A percentile compares a stretch with the other conserved stretches of the same genome.
Evolutionary conservation across 176 grass and related monocot genomes (phyloP).

Genomic region (Bonia amplexicaulis): DNA sequence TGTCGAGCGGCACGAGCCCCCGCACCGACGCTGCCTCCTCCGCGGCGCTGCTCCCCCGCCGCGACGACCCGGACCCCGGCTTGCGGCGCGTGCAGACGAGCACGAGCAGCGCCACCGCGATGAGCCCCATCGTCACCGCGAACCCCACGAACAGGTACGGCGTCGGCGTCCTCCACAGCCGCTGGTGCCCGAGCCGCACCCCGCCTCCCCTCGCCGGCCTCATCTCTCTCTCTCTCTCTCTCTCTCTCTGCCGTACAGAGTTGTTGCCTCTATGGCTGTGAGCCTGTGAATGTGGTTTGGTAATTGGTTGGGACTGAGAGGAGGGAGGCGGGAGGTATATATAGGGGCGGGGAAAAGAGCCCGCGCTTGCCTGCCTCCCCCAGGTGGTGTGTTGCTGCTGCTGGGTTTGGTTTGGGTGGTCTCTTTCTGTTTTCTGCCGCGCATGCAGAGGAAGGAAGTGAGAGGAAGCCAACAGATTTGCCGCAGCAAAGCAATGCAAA

Average conservation of each 20-base stretch:
- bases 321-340: background rate
- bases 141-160: slow-evolving; percentile 36
- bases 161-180: slow-evolving; percentile 37
- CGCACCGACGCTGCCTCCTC: background rate
- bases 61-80: background rate
- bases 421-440: background rate
- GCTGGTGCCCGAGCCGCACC: background rate
- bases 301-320: background rate
- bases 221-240: background rate
- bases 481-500: background rate
- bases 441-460: too few relatives aligned
- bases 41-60: background rate
- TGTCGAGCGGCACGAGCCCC: slow-evolving; percentile 22
- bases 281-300: background rate
- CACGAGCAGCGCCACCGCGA: slow-evolving; percentile 28
- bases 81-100: slow-evolving; percentile 33
- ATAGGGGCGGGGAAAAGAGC: background rate
- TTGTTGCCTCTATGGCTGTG: background rate
- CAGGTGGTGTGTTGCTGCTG: background rate
- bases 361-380: background rate
- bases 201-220: background rate
- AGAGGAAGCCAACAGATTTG: background rate
- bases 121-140: slow-evolving; percentile 18
- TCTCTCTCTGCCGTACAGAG: background rate
- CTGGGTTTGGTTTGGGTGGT: background rate